Evolutionary conservation across 768 basidiomycete genomes (phyloP).

Genomic region (Cubamyces sp.): DNA sequence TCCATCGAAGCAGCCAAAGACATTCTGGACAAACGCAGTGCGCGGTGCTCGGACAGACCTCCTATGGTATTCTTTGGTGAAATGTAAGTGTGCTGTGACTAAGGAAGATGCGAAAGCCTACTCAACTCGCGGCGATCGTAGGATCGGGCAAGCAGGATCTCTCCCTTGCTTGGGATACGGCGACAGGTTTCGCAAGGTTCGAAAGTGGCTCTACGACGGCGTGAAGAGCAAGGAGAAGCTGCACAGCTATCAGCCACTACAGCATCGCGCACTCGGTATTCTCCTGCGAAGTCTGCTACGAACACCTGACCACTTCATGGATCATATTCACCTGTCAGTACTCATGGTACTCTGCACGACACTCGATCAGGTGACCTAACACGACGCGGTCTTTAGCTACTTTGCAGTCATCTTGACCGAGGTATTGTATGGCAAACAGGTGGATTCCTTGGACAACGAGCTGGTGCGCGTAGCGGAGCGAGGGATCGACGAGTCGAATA

Average conservation of each 20-base stretch:
- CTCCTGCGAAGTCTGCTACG: conserved; percentile 17
- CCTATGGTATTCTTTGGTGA: conserved; percentile 24
- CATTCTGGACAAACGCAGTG: conserved; percentile 32
- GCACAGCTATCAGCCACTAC: conserved; percentile 13
- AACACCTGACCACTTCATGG: conserved; percentile 7
- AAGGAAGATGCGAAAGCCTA: background rate
- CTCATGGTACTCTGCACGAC: too few relatives aligned
- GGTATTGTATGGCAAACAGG: conserved; percentile 36
- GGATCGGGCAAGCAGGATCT: conserved; percentile 17
- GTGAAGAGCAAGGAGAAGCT: conserved; percentile 5
- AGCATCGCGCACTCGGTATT: conserved; percentile 8
- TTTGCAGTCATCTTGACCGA: conserved; percentile 32
- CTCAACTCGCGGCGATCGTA: background rate
- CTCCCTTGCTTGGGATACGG: conserved; percentile 10
- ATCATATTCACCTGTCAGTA: background rate
- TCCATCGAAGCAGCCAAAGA: conserved; percentile 29
- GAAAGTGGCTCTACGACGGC: conserved; percentile 23
- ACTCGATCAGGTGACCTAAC: too few relatives aligned
- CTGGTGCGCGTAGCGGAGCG: conserved; percentile 29
- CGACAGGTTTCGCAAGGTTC: conserved; percentile 16
- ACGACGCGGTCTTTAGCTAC: conserved; percentile 22
- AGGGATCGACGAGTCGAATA: conserved; percentile 15
- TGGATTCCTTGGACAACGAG: conserved; percentile 31
- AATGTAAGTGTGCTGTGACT: conserved; percentile 11
- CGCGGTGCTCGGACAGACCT: conserved; percentile 33